Base-by-base conservation (phyloP, 75 land plant genomes). In the Chamaecyparis obtusa region DNA sequence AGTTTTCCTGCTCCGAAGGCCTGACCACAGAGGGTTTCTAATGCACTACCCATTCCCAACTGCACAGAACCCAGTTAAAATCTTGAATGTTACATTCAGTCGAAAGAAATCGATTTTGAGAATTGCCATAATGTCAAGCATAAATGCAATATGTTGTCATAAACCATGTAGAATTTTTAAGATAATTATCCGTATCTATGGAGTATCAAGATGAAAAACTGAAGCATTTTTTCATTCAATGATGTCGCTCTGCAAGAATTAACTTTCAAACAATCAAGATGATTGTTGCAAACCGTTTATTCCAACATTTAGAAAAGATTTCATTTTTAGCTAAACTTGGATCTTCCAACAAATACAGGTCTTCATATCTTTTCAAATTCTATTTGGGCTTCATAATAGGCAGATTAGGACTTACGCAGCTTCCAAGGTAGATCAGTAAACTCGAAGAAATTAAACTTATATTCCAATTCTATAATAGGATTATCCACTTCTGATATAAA, bases 1-100 rank as follows among this genome's bases (percentile, higher is more conserved):
- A 90, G 49, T 79, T 96, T 92, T 14, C 94, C 93, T 30, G 98
- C 98, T 0, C 98, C 98, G 75, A 88, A 95, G n/a, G 98, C 96
- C 76, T 96, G 16, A 1, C 55, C 55, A 51, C 55, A 51, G 16
- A 51, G 55, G 55, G 55, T 51, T 51, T 51, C 55, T 14, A 51
- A 51, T 14, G 55, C 16, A 14, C 55, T 51, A 15, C 16, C 55
- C 55, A 51, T 51, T 51, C 55, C 55, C 55, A 51, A 51, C 55
- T 51, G 55, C 55, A 51, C 55, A 51, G 15, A 51, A 51, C 13
- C 24, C 9, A 67, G 69, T 24, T 67, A 1, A 24, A 67, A 67
- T 21, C 0, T 27, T 24, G 1, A 0, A 24, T 27, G 30, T 9
- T 27, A 24, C 9, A 67, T 27, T 8, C 1, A 67, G 71, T 27